Evolutionary conservation across 352 stramenopile species (phyloP).

Genomic region (Phytophthora melonis): DNA sequence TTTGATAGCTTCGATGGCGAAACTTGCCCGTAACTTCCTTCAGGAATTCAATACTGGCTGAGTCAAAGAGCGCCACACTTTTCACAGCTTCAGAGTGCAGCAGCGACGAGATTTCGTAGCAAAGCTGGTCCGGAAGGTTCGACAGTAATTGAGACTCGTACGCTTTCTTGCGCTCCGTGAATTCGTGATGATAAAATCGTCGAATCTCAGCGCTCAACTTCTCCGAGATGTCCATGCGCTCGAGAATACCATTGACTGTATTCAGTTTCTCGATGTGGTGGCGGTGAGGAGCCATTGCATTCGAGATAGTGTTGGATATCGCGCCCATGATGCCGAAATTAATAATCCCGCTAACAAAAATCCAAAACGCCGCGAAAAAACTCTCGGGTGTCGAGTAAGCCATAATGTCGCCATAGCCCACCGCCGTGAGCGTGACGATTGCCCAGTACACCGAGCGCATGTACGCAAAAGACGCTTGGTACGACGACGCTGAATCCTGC

Average conservation of each 20-base stretch:
- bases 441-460: constrained; percentile 81
- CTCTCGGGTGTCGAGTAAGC: constrained; percentile 80
- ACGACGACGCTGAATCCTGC: constrained; percentile 47
- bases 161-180: constrained; percentile 60
- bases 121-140: constrained; percentile 77
- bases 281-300: constrained; percentile 62
- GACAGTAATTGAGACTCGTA: constrained; percentile 80
- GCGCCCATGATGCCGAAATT: constrained; percentile 85
- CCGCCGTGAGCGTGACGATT: constrained; percentile 73
- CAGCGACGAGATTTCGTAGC: constrained; percentile 78
- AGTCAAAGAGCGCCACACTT: constrained; percentile 67
- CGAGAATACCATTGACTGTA: constrained; percentile 77
- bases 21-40: constrained; percentile 85
- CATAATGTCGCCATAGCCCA: constrained; percentile 83
- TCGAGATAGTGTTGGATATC: constrained; percentile 85
- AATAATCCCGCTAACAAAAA: constrained; percentile 78
- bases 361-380: constrained; percentile 80
- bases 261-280: constrained; percentile 83
- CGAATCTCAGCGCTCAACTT: constrained; percentile 71
- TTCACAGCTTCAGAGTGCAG: constrained; percentile 71
- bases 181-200: constrained; percentile 82
- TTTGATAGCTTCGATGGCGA: constrained; percentile 78
- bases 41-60: constrained; percentile 65
- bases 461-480: constrained; percentile 72
- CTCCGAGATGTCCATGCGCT: constrained; percentile 66